Evolutionary conservation across 163 green algal genomes (phyloP).

Genomic region (Chlamydomonas reinhardtii): DNA sequence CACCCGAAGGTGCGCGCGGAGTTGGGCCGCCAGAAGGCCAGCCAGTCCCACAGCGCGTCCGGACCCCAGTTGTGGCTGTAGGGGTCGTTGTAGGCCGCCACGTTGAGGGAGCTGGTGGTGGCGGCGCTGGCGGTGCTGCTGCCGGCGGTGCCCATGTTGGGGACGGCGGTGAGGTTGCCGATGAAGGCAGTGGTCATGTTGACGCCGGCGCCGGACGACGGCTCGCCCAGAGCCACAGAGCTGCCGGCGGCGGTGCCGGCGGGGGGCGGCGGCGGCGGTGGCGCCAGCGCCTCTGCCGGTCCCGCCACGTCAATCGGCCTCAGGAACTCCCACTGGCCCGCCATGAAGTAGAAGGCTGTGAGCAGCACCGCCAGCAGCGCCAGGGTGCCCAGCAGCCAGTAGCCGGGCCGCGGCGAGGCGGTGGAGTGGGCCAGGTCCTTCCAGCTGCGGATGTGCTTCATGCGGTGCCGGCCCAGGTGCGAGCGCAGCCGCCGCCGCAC

Average conservation of each 20-base stretch:
- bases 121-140: no score
- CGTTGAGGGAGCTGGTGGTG: no score
- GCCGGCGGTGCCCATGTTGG: no score
- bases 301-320: not conserved
- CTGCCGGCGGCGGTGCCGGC: no score
- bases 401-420: not conserved
- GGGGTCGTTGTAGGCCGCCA: not conserved
- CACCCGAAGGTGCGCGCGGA: not conserved
- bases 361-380: slow-evolving; percentile 10
- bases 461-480: slow-evolving; percentile 3
- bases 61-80: slow-evolving; percentile 29
- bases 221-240: no score
- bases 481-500: slow-evolving; percentile 10
- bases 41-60: not conserved
- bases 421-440: slow-evolving; percentile 25
- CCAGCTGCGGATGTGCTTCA: slow-evolving; percentile 18
- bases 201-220: no score
- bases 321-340: slow-evolving; percentile 41
- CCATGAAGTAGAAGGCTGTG: slow-evolving; percentile 48
- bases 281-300: not conserved
- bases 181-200: not conserved
- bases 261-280: not conserved
- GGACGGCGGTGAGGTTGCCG: not conserved
- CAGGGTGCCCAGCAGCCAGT: slow-evolving; percentile 31
- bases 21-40: slow-evolving; percentile 37